Base-by-base conservation (phyloP, 352 stramenopile species). In the Pelagophyceae sp. region DNA sequence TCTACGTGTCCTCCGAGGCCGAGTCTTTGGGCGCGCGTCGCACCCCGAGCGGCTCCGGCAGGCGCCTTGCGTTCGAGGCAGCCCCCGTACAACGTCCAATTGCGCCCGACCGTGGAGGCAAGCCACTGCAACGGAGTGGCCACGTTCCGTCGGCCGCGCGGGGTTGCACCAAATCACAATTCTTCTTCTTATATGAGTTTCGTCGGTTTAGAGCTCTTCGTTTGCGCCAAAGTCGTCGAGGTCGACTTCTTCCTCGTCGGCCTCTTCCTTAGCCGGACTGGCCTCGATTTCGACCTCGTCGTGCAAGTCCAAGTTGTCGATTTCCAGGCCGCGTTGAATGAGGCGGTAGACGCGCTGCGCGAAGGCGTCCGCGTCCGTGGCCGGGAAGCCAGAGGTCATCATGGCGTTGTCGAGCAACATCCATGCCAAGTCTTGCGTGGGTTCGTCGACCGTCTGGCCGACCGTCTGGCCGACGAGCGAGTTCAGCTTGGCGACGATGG, bases 321-420 rank as follows among this genome's bases (percentile, higher is more conserved):
- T 81, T 1, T 88, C 85, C 84, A 99, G 92, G 82, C 87, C 92
- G 58, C 79, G 86, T 87, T 96, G 95, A 84, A 99, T 91, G 60
- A 98, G 86, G 69, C 91, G 87, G 78, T 96, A 93, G 82, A 98
- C 93, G 64, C 96, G 91, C 69, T 87, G 82, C 27, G 92, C 92
- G 80, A 98, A 98, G 72, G 91, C 89, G 72, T 95, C 92, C 33
- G 89, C 85, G 76, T 99, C 93, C 50, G 92, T 88, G 82, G 98
- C 93, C 76, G 93, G 90, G 79, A 98, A 99, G 78, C 96, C 96
- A 65, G 94, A 97, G 82, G 95, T 97, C 82, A 99, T 88, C 60
- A 98, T 87, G 2, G 95, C 95, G 35, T 95, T 97, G 81, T 99
- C 96, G 82, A 97, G 97, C 1, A 99, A 86, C 31, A 99, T 87